Conservation (phyloP, 768 basidiomycete genomes). For the Tulasnella sp. region DNA sequence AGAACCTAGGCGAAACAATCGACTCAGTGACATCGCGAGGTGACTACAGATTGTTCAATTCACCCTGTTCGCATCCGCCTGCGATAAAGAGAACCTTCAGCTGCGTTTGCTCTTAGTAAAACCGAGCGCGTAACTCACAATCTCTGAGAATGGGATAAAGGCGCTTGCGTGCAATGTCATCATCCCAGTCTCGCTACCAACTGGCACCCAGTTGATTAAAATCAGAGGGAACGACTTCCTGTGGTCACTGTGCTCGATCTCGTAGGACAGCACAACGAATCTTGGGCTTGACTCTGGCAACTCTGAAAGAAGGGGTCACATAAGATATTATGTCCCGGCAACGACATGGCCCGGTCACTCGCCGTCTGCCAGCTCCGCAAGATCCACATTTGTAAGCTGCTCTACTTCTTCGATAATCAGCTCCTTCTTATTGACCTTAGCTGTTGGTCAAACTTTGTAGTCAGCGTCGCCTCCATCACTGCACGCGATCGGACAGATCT, state of each 20-base stretch:
- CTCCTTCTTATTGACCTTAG: constrained; percentile 82
- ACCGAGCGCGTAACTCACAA: constrained; percentile 37
- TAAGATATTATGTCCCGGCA: background rate
- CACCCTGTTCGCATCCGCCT: constrained; percentile 66
- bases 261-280: constrained; percentile 76
- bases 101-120: background rate
- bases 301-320: constrained; percentile 42
- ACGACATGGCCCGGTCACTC: constrained; percentile 14
- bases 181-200: constrained; percentile 60
- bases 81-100: constrained; percentile 9
- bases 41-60: background rate
- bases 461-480: background rate
- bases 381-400: constrained; percentile 58
- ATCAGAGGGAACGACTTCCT: constrained; percentile 76
- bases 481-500: background rate
- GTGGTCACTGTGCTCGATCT: constrained; percentile 68
- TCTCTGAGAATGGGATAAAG: constrained; percentile 63
- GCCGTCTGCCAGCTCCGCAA: constrained; percentile 88
- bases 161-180: constrained; percentile 77
- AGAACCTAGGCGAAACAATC: constrained; percentile 34
- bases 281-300: constrained; percentile 80
- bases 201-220: constrained; percentile 81
- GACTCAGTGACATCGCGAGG: background rate
- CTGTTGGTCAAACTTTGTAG: constrained; percentile 21
- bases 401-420: constrained; percentile 78